Percentiles rank a stretch among this genome's conserved stretches.
Evolutionary conservation across 177 flowering plant genomes (phyloP).

Genomic region (Vitis hybrid): DNA sequence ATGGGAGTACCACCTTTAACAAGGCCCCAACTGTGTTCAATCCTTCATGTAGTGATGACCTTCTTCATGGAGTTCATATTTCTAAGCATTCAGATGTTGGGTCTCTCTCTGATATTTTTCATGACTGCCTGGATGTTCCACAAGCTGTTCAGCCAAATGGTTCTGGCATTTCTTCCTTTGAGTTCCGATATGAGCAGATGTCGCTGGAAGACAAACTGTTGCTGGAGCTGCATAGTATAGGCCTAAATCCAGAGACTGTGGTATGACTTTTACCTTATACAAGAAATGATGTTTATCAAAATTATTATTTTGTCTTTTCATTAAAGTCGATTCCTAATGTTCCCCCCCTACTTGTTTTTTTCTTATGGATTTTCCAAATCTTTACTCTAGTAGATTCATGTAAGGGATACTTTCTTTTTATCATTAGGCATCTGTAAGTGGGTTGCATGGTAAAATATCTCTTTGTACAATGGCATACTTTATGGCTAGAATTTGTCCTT

Average conservation of each 20-base stretch:
- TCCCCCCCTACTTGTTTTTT: no score
- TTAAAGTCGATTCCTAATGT: no score
- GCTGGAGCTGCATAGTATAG: slow-evolving; percentile 80
- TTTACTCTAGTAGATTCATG: no score
- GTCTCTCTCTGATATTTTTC: slow-evolving; percentile 22
- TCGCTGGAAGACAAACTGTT: slow-evolving; percentile 60
- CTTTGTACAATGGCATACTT: not conserved
- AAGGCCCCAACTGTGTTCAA: slow-evolving; percentile 23
- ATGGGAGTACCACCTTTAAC: slow-evolving; percentile 23
- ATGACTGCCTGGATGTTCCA: slow-evolving; percentile 31
- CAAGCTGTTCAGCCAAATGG: slow-evolving; percentile 24
- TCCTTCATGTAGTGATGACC: slow-evolving; percentile 32
- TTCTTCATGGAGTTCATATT: slow-evolving; percentile 35
- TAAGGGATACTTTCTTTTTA: not conserved
- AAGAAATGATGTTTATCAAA: not conserved
- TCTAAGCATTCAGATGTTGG: slow-evolving; percentile 33
- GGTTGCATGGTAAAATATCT: not conserved
- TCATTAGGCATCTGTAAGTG: not conserved
- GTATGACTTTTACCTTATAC: slow-evolving; percentile 33
- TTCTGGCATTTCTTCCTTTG: slow-evolving; percentile 31
- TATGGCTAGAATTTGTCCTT: not conserved
- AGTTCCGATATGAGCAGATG: slow-evolving; percentile 58
- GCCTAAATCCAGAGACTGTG: slow-evolving; percentile 73
- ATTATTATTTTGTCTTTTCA: not conserved
- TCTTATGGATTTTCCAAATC: no score